Base-by-base conservation (phyloP, 345 rosid species). In the Turnera subulata region DNA sequence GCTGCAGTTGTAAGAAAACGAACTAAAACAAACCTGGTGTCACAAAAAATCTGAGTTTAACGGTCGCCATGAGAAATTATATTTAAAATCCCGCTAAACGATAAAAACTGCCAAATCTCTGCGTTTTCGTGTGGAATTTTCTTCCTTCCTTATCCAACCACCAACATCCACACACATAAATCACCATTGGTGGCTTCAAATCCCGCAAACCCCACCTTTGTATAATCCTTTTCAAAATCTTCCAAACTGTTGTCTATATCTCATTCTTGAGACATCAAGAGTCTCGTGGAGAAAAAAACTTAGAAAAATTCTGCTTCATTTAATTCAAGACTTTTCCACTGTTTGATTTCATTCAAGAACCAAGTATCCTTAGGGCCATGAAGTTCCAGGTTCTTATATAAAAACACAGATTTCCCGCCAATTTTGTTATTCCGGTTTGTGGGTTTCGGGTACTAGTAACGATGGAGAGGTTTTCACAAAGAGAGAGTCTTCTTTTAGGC, bases 401-500 rank as follows among this genome's bases (percentile, higher is more conserved):
- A n/a, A n/a, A n/a, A n/a, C n/a, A n/a, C n/a, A n/a, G n/a, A n/a
- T n/a, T n/a, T 68, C 78, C 75, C 67, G 69, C 82, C 79, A 43
- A 53, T n/a, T 18, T 42, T 38, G 1, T 2, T 11, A 53, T 21
- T 6, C 14, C 12, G n/a, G n/a, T 42, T 42, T 42, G 45, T 42
- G 7, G 45, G 16, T 42, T 13, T 15, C 12, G 15, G n/a, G 14
- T 11, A 15, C n/a, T 6, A 16, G 14, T 42, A 11, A 16, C 15
- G 62, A 71, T 76, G 84, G 73, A 64, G 62, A 61, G 58, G 13
- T 61, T 65, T 59, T 54, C 76, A 26, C 64, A 65, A 6, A 63
- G 65, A 37, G 82, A 82, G 10, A 78, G 78, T 6, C 44, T 77
- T 64, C 76, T 66, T 63, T 35, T 71, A 6, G 61, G 73, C 8